Conservation (phyloP, 345 rosid genomes). For the Cochlearia excelsa region DNA sequence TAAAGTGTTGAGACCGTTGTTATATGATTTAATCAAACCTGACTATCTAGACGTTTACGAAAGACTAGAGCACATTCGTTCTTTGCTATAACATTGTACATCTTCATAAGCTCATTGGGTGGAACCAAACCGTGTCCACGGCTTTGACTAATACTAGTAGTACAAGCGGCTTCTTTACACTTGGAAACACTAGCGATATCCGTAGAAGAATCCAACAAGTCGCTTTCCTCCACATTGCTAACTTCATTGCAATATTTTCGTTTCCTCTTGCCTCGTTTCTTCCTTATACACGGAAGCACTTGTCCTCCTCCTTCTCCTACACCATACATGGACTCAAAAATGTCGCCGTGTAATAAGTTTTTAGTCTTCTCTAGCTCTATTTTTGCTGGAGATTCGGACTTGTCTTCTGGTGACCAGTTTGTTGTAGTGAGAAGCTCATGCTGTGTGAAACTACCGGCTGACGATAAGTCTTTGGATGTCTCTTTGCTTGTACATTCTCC, state of each 20-base stretch:
- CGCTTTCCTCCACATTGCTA: constrained; percentile 73
- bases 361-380: constrained; percentile 35
- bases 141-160: constrained; percentile 30
- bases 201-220: constrained; percentile 40
- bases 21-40: constrained; percentile 46
- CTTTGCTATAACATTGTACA: constrained; percentile 47
- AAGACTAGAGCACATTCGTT: constrained; percentile 62
- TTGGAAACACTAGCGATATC: constrained; percentile 42
- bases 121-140: constrained; percentile 25
- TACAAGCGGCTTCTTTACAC: constrained; percentile 45
- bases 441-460: constrained; percentile 80
- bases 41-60: constrained; percentile 68
- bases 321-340: constrained; percentile 36
- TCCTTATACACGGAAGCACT: constrained; percentile 41
- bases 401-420: constrained; percentile 55
- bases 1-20: neutral
- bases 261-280: constrained; percentile 84
- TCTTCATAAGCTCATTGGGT: constrained; percentile 45
- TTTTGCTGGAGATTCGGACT: constrained; percentile 37
- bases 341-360: constrained; percentile 29
- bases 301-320: constrained; percentile 41
- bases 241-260: constrained; percentile 50
- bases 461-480: constrained; percentile 58
- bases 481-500: constrained; percentile 59
- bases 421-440: constrained; percentile 38